Base-by-base conservation (phyloP, 2,329 filamentous ascomycete genomes). In the Fusarium xyrophilum region DNA sequence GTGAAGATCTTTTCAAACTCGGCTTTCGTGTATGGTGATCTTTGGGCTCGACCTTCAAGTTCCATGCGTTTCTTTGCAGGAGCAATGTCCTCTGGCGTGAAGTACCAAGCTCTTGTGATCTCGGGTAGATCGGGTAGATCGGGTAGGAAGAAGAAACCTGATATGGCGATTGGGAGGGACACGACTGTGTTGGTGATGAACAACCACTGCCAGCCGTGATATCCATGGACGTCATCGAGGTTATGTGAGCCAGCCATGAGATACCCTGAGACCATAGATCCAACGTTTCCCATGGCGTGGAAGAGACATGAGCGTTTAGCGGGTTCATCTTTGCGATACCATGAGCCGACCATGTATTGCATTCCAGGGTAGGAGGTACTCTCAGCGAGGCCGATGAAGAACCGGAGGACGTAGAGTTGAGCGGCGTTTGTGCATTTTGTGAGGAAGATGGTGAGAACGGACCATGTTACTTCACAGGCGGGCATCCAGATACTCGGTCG, bases 1-100 rank as follows among this genome's bases (percentile, higher is more conserved):
- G 82, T 81, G 59, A 91, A 85, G 35, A 91, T 90, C 70, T 85
- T 86, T 71, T 81, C 81, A 30, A 91, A 73, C 75, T 89, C 90
- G 76, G 75, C 70, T 43, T 74, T 78, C 0, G 80, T 82, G 57
- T 78, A 83, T 0, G 77, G 76, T 0, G 78, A 76, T 0, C 82
- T 70, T 27, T 78, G 76, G 1, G 82, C 82, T 6, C 82, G 78
- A 0, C 82, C 82, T 59, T 84, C 83, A 3, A 83, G 74, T 46
- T 76, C 63, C 77, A 79, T 76, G 2, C 75, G 72, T 13, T 61
- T 71, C 40, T 75, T 70, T 0, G 76, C 75, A 0, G 78, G 50
- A 3, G 68, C 66, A 2, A 76, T 73, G 11, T 77, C 75, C 0
- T 69, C 60, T 0, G 69, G 50, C 0, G 68, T 77, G 0, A 79